These are phyloP conservation scores for Neonothopanus nambi DNA, from an alignment of 1,284 basidiomycete genomes.

Conservation along the genomic window DNA sequence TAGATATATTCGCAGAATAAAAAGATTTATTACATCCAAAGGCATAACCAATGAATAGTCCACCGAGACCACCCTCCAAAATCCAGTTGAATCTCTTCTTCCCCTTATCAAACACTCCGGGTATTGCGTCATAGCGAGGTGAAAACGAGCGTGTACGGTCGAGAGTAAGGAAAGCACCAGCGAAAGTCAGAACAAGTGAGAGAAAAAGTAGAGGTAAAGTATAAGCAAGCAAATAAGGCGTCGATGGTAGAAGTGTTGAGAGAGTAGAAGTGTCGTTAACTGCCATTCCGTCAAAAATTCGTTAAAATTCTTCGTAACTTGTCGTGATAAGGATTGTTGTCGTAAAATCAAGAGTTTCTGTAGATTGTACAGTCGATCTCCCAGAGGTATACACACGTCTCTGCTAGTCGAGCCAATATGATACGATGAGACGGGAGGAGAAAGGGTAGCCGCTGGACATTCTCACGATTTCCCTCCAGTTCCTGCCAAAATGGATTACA, in stretches of 20 bases:
- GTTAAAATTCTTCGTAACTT: no score
- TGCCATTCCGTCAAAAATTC: no score
- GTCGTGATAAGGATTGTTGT: no score
- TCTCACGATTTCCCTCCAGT: no score
- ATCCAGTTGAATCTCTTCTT: slow-evolving; percentile 28
- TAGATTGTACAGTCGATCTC: no score
- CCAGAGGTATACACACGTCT: no score
- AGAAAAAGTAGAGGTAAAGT: slow-evolving; percentile 52
- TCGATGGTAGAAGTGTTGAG: slow-evolving; percentile 35
- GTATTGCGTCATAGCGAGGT: slow-evolving; percentile 40
- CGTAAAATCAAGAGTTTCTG: no score
- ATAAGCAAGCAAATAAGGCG: slow-evolving; percentile 51
- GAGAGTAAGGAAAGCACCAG: slow-evolving; percentile 66
- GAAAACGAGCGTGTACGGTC: slow-evolving; percentile 66
- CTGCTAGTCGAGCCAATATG: no score
- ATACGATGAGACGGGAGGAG: no score
- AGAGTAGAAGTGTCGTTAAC: not conserved
- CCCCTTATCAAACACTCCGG: slow-evolving; percentile 35
- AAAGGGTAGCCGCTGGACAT: no score
- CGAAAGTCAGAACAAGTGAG: slow-evolving; percentile 55
- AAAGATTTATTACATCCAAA: slow-evolving; percentile 53
- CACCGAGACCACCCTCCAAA: slow-evolving; percentile 66
- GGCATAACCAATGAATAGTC: slow-evolving; percentile 54
- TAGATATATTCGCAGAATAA: slow-evolving; percentile 2
- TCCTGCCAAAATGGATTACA: no score